These are phyloP conservation scores for Acanthamoeba rhysodes DNA, from an alignment of 208 protist species.

Conservation along the genomic window DNA sequence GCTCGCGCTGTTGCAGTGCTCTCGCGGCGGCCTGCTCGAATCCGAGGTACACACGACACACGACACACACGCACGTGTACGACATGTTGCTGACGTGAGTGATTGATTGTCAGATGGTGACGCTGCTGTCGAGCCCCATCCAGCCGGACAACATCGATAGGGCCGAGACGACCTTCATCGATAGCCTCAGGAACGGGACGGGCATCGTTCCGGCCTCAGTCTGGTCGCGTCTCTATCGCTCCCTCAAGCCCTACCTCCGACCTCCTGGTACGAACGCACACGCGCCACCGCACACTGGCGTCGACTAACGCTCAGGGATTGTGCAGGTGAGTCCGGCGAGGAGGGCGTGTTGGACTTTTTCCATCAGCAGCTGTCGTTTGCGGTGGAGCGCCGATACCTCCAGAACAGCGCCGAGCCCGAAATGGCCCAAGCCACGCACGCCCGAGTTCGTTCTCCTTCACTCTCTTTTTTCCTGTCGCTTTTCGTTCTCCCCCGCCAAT, in stretches of 20 bases:
- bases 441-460: neutral
- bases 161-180: conserved; percentile 11
- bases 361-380: conserved; percentile 80
- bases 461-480: neutral
- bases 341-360: conserved; percentile 74
- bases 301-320: neutral
- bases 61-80: neutral
- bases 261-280: conserved; percentile 17
- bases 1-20: conserved; percentile 69
- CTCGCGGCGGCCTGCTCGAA: conserved; percentile 70
- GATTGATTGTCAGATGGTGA: conserved; percentile 12
- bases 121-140: conserved; percentile 59
- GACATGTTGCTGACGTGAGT: neutral
- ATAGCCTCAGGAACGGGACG: conserved; percentile 25
- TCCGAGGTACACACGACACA: conserved; percentile 3
- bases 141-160: conserved; percentile 4
- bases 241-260: conserved; percentile 51
- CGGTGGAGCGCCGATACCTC: conserved; percentile 73
- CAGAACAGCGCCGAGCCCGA: neutral
- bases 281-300: too few relatives aligned
- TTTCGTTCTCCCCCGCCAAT: neutral
- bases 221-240: conserved; percentile 64
- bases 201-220: conserved; percentile 16
- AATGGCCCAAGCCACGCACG: conserved; percentile 30
- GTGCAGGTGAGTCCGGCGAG: conserved; percentile 49